Conservation (phyloP, 2,329 filamentous ascomycete species). For the Colletotrichum sansevieriae region DNA sequence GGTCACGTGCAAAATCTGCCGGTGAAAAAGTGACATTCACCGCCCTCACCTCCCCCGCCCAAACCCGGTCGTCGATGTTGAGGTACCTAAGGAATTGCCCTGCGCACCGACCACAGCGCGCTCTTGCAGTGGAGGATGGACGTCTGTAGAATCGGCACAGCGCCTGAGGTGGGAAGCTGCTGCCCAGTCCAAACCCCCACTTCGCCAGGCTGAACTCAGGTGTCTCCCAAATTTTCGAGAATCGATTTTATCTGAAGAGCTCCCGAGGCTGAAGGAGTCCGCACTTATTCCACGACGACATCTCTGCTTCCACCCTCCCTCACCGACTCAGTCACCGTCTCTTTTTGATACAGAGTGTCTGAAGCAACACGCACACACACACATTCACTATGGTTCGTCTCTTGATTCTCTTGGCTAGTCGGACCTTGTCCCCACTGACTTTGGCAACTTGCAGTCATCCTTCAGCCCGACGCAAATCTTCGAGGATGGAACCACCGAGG, state of each 20-base stretch:
- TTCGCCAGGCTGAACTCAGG: constrained; percentile 39
- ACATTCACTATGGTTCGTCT: constrained; percentile 38
- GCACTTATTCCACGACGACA: constrained; percentile 30
- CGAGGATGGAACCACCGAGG: constrained; percentile 94
- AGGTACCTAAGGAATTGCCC: background rate
- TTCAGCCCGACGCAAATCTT: constrained; percentile 98
- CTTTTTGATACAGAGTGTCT: constrained; percentile 34
- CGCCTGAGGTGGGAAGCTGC: constrained; percentile 22
- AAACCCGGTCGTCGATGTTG: background rate
- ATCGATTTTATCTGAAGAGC: constrained; percentile 40
- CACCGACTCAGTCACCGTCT: constrained; percentile 30
- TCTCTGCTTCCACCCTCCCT: constrained; percentile 21
- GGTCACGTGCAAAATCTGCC: constrained; percentile 25
- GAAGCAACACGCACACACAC: background rate
- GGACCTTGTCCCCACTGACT: constrained; percentile 7
- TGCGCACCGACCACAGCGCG: constrained; percentile 11
- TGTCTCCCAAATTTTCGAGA: constrained; percentile 37
- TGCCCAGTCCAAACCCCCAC: constrained; percentile 34
- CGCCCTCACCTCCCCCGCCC: constrained; percentile 6
- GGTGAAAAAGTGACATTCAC: constrained; percentile 2
- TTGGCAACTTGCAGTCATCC: constrained; percentile 57
- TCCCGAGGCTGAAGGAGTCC: constrained; percentile 41
- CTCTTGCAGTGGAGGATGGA: constrained; percentile 37
- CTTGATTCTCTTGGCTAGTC: background rate
- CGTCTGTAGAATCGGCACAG: constrained; percentile 34